Base-by-base conservation (phyloP, 768 basidiomycete species). In the Leccinum imitatum region DNA sequence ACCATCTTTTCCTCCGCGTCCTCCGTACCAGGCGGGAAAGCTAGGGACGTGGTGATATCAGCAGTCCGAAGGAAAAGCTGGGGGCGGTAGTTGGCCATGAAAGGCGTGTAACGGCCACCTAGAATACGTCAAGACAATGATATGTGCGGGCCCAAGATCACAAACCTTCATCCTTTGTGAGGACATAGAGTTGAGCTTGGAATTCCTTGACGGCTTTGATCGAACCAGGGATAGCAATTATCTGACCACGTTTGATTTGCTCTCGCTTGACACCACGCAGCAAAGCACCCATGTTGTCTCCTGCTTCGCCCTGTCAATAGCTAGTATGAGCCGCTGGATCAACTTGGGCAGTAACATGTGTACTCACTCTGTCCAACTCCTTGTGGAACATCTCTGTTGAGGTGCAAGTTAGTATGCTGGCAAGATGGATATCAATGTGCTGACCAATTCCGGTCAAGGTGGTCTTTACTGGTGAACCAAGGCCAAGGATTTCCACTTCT, bases 221-320 rank as follows among this genome's bases (percentile, higher is more conserved):
- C 8, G 91, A 84, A 35, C 93, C 93, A 25, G 95, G 95, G 33
- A 86, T 82, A 66, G 88, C 84, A 71, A 99, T 84, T 58, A 98
- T 90, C 73, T 95, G 93, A 50, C 97, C 97, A 65, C 97, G 91
- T 64, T 85, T 84, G 70, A 99, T 80, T 76, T 98, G 94, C 72
- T 98, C 97, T 63, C 96, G 90, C 79, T 98, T 98, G 75, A 98
- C 80, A 72, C 97, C 95, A 75, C 97, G 93, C 50, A 99, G 87
- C 39, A 99, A 82, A 58, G 90, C 91, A 66, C 97, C 97, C 93
- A 98, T 98, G 82, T 98, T 98, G 78, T 99, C 97, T 68, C 97
- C 97, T 62, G 97, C 96, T 76, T 98, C 93, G 60, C 93, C 95
- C 88, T 91, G 59, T 50, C 50, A 53, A 53, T 6, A 48, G 19